These are phyloP conservation scores for Hsuehochloa calcarea DNA, from an alignment of 176 grass and related monocot genomes.

Conservation along the genomic window DNA sequence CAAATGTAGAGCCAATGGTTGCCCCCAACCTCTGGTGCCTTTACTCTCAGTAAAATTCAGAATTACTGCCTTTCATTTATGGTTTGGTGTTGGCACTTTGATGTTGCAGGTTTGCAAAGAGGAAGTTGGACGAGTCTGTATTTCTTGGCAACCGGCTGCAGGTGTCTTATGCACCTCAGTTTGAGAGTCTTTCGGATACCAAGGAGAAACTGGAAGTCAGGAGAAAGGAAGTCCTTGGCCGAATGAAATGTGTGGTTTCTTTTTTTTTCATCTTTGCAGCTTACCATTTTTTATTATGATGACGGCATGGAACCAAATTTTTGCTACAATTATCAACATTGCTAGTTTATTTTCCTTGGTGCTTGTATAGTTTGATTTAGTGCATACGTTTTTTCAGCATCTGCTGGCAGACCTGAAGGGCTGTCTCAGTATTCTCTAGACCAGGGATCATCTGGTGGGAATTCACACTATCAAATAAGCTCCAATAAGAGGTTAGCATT, in stretches of 20 bases:
- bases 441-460: slow-evolving; percentile 40
- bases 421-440: slow-evolving; percentile 43
- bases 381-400: slow-evolving; percentile 37
- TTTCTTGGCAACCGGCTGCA: slow-evolving; percentile 79
- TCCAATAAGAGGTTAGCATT: slow-evolving; percentile 56
- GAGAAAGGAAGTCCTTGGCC: slow-evolving; percentile 67
- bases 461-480: slow-evolving; percentile 30
- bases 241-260: slow-evolving; percentile 60
- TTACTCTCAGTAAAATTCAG: neutral
- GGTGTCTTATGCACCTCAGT: slow-evolving; percentile 80
- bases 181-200: slow-evolving; percentile 61
- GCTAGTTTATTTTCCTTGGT: slow-evolving; percentile 16
- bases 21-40: neutral
- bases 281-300: neutral
- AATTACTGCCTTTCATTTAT: neutral
- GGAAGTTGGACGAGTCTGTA: slow-evolving; percentile 78
- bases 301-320: neutral
- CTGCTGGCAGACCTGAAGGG: slow-evolving; percentile 50
- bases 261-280: neutral
- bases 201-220: slow-evolving; percentile 87
- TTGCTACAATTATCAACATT: neutral
- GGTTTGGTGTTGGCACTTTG: neutral
- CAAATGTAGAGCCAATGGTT: neutral
- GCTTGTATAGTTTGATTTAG: neutral
- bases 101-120: slow-evolving; percentile 82